Conservation (phyloP, 768 basidiomycete genomes). For the Hericium rajendrae region DNA sequence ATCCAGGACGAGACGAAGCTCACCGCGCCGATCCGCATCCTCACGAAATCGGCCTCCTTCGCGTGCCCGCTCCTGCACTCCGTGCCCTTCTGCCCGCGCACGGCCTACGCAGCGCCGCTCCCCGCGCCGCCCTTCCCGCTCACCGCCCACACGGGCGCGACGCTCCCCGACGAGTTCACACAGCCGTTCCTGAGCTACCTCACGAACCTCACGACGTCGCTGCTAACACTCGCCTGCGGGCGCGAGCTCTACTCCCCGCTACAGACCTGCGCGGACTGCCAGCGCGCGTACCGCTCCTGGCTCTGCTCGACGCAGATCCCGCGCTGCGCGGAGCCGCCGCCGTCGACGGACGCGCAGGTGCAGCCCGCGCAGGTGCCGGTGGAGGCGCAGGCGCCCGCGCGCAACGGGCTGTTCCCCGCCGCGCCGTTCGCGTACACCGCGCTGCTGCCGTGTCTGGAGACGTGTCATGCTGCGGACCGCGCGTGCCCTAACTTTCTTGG, state of each 20-base stretch:
- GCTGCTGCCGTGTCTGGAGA: slow-evolving; percentile 73
- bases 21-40: slow-evolving; percentile 14
- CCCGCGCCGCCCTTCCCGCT: slow-evolving; percentile 35
- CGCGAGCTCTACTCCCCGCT: slow-evolving; percentile 74
- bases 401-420: slow-evolving; percentile 21
- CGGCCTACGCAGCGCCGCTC: slow-evolving; percentile 63
- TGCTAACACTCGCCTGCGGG: slow-evolving; percentile 70
- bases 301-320: slow-evolving; percentile 66
- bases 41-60: slow-evolving; percentile 40
- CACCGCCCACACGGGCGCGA: slow-evolving; percentile 37
- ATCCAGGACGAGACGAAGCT: background rate
- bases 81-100: slow-evolving; percentile 65
- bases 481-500: slow-evolving; percentile 69
- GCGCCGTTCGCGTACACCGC: slow-evolving; percentile 46
- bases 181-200: slow-evolving; percentile 46
- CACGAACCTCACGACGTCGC: slow-evolving; percentile 63
- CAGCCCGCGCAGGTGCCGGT: slow-evolving; percentile 9
- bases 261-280: slow-evolving; percentile 69
- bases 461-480: slow-evolving; percentile 62
- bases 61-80: slow-evolving; percentile 60
- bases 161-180: slow-evolving; percentile 40
- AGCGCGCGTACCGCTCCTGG: slow-evolving; percentile 65
- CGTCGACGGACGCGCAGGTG: slow-evolving; percentile 18
- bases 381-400: slow-evolving; percentile 36
- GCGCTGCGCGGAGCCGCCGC: slow-evolving; percentile 54